Evolutionary conservation across 768 basidiomycete species (phyloP).

Genomic region (Imleria badia): DNA sequence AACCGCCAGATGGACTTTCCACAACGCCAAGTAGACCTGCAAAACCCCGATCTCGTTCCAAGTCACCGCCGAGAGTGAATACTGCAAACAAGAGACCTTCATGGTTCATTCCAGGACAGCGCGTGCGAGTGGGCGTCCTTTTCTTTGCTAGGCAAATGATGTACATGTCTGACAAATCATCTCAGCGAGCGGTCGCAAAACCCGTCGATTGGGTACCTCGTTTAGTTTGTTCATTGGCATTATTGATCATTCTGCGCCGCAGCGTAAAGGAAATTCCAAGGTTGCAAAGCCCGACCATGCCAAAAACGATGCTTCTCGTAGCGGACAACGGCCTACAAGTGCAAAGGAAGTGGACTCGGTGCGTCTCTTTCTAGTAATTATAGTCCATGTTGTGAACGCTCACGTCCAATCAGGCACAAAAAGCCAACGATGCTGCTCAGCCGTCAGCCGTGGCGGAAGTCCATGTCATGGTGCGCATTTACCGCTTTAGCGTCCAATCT

Average conservation of each 20-base stretch:
- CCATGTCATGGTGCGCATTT: background rate
- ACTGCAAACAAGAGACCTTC: background rate
- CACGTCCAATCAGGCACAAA: background rate
- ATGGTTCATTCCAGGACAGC: background rate
- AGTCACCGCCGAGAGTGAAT: background rate
- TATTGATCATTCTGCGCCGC: background rate
- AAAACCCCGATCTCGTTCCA: too few species aligned
- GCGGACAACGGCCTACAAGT: too few species aligned
- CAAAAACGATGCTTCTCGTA: background rate
- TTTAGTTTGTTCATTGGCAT: background rate
- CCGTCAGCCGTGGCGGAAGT: background rate
- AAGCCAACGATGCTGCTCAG: background rate
- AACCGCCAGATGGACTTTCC: background rate
- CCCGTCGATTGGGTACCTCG: background rate
- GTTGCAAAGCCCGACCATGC: background rate
- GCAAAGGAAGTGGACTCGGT: background rate
- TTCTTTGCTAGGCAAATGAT: background rate
- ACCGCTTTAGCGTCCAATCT: too few species aligned
- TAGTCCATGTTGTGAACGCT: too few species aligned
- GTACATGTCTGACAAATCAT: background rate
- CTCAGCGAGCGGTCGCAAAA: background rate
- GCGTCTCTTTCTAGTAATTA: too few species aligned
- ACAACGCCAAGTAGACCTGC: background rate
- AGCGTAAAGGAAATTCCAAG: background rate
- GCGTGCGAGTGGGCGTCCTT: background rate